These are phyloP conservation scores for Ampelocalamus luodianensis DNA, from an alignment of 176 grass and related monocot species.

Conservation along the genomic window DNA sequence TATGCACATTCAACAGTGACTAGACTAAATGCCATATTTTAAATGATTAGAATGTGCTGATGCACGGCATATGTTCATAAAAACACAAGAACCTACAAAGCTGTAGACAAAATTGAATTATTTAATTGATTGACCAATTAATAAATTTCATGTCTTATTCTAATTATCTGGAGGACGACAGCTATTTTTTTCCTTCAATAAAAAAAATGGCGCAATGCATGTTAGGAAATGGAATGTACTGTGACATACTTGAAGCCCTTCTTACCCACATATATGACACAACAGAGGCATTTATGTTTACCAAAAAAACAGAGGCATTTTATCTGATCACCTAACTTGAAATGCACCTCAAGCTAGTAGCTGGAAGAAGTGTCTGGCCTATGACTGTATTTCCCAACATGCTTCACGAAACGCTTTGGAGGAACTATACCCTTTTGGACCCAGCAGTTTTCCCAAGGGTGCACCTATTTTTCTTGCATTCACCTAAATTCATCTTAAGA, in stretches of 20 bases:
- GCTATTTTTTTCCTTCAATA: too few relatives aligned
- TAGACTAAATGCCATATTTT: neutral
- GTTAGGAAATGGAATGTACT: neutral
- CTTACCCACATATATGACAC: neutral
- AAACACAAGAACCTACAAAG: neutral
- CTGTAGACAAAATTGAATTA: neutral
- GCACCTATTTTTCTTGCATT: neutral
- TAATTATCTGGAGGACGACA: neutral
- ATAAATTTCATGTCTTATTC: neutral
- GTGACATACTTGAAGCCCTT: neutral
- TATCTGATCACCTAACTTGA: neutral
- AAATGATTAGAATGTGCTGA: neutral
- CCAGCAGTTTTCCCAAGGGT: neutral
- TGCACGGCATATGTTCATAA: neutral
- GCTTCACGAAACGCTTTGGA: neutral
- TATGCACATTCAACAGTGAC: neutral
- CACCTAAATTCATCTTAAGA: conserved; percentile 12
- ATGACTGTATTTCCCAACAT: neutral
- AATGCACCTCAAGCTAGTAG: neutral
- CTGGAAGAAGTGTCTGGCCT: neutral
- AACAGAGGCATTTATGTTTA: neutral
- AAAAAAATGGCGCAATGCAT: neutral
- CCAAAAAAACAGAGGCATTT: neutral
- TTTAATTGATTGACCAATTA: neutral
- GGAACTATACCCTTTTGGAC: neutral